Conservation (phyloP, 1,284 basidiomycete genomes). For the Xerocomus amazonicus region DNA sequence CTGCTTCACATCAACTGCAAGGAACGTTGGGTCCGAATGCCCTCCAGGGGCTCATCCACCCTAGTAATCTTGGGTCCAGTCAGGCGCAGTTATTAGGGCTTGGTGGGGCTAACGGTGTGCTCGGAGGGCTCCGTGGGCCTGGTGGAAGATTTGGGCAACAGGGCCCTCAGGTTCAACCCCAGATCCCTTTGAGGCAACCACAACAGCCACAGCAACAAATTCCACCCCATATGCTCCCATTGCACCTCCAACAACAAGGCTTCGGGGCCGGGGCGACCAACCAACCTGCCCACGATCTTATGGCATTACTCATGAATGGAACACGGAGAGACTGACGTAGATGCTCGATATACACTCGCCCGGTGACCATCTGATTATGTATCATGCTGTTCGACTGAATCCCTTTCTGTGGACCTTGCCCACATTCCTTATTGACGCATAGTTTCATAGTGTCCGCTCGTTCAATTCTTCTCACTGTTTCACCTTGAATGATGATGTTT, state of each 20-base stretch:
- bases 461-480: slow-evolving; percentile 24
- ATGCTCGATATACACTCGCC: slow-evolving; percentile 17
- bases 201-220: slow-evolving; percentile 41
- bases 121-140: slow-evolving; percentile 40
- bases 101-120: slow-evolving; percentile 36
- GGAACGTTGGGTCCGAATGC: slow-evolving; percentile 42
- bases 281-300: slow-evolving; percentile 66
- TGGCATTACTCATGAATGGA: slow-evolving; percentile 76
- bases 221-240: slow-evolving; percentile 57
- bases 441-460: slow-evolving; percentile 24
- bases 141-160: slow-evolving; percentile 52
- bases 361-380: slow-evolving; percentile 14
- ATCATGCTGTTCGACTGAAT: slow-evolving; percentile 8
- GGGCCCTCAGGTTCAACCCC: slow-evolving; percentile 41
- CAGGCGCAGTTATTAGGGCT: slow-evolving; percentile 44
- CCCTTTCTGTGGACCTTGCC: slow-evolving; percentile 20
- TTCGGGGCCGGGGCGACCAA: slow-evolving; percentile 42
- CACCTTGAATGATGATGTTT: slow-evolving; percentile 34
- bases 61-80: slow-evolving; percentile 48
- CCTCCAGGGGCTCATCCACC: slow-evolving; percentile 45
- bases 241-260: slow-evolving; percentile 59
- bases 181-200: slow-evolving; percentile 42
- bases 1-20: slow-evolving; percentile 49
- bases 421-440: slow-evolving; percentile 34
- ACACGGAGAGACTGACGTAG: slow-evolving; percentile 53